Evolutionary conservation across 768 basidiomycete species (phyloP).

Genomic region (Phallus indusiatus): DNA sequence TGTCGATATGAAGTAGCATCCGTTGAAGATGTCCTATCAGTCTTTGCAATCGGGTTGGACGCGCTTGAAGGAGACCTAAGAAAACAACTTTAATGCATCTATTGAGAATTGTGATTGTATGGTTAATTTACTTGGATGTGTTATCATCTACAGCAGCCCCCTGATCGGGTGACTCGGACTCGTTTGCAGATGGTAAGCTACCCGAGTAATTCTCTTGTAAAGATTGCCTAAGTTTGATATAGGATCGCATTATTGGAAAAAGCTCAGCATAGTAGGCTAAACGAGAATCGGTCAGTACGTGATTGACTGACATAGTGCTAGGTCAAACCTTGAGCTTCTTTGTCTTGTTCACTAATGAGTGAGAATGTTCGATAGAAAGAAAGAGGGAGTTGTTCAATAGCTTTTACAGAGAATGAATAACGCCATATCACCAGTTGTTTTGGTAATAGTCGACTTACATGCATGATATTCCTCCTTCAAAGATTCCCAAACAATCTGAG

Average conservation of each 20-base stretch:
- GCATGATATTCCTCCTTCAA: slow-evolving; percentile 76
- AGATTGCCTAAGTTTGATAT: slow-evolving; percentile 30
- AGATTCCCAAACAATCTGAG: slow-evolving; percentile 61
- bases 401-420: slow-evolving; percentile 27
- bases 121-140: neutral
- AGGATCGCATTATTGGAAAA: slow-evolving; percentile 36
- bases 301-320: neutral
- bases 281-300: neutral
- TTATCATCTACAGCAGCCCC: neutral
- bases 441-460: slow-evolving; percentile 32
- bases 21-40: neutral
- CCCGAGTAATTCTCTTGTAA: neutral
- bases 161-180: neutral
- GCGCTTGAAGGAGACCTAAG: neutral
- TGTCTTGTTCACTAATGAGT: slow-evolving; percentile 64
- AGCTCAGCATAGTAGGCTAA: slow-evolving; percentile 33
- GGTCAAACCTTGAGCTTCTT: slow-evolving; percentile 43
- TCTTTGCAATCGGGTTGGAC: neutral
- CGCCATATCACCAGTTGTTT: neutral
- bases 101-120: neutral
- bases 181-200: neutral
- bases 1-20: neutral
- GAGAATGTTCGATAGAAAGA: slow-evolving; percentile 62
- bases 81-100: neutral
- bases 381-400: slow-evolving; percentile 69